Conservation (phyloP, 139 green algal genomes). For the Volvox africanus region DNA sequence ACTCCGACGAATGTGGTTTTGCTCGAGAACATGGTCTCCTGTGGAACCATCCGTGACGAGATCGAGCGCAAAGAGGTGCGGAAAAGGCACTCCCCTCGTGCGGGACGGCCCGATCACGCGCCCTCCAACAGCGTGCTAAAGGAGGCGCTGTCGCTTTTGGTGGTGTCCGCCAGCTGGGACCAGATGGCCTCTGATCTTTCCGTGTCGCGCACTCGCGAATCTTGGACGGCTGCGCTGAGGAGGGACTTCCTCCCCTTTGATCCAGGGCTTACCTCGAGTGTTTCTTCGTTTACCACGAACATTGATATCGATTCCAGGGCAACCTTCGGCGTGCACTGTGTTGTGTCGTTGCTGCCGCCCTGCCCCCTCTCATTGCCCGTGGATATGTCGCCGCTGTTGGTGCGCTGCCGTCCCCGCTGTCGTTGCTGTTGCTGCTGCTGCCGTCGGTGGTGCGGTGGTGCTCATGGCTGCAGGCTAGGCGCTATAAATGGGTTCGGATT, state of each 20-base stretch:
- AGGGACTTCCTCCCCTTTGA: too few species aligned
- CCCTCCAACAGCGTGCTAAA: too few species aligned
- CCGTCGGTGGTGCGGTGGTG: not conserved
- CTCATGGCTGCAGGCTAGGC: slow-evolving; percentile 1
- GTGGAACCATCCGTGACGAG: slow-evolving; percentile 60
- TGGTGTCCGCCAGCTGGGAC: too few species aligned
- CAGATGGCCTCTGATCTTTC: too few species aligned
- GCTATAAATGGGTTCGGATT: not conserved
- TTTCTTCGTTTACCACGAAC: too few species aligned
- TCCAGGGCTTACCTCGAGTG: too few species aligned
- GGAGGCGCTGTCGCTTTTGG: too few species aligned
- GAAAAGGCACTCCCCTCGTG: too few species aligned
- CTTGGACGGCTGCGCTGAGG: too few species aligned
- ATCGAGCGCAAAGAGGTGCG: slow-evolving; percentile 61
- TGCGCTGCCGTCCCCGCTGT: not conserved
- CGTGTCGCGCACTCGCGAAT: too few species aligned
- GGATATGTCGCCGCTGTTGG: not conserved
- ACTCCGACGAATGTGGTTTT: slow-evolving; percentile 72
- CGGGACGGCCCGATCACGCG: too few species aligned
- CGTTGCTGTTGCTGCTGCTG: not conserved
- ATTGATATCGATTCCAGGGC: too few species aligned
- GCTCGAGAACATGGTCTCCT: slow-evolving; percentile 78
- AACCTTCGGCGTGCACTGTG: not conserved
- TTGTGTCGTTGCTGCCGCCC: not conserved
- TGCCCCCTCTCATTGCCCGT: not conserved